Evolutionary conservation across 768 basidiomycete species (phyloP).

Genomic region (Dacryopinax spathularia): DNA sequence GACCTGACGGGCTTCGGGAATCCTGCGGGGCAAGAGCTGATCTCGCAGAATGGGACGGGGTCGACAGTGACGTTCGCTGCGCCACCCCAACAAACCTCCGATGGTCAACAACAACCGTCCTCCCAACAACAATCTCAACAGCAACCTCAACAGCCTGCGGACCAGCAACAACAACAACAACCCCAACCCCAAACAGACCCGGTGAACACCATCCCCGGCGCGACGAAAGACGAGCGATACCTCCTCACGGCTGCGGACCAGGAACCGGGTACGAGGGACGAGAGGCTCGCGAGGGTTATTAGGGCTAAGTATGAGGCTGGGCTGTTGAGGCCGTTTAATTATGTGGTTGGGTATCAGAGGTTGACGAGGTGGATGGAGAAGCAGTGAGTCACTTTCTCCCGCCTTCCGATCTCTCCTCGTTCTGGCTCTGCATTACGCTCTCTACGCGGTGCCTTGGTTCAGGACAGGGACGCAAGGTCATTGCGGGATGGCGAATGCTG

Average conservation of each 20-base stretch:
- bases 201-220: constrained; percentile 17
- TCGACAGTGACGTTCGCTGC: too few species aligned
- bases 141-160: too few species aligned
- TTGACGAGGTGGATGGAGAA: constrained; percentile 89
- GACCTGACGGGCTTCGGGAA: neutral
- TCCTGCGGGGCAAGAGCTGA: neutral
- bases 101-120: too few species aligned
- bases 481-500: constrained; percentile 7
- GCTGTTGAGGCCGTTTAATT: constrained; percentile 86
- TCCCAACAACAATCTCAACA: too few species aligned
- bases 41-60: neutral
- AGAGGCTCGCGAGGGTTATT: constrained; percentile 81
- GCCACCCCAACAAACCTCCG: too few species aligned
- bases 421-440: neutral
- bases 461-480: constrained; percentile 3
- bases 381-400: too few species aligned
- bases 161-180: constrained; percentile 7
- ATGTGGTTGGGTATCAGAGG: constrained; percentile 87
- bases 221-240: constrained; percentile 75
- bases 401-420: neutral
- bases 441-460: neutral
- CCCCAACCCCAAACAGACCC: constrained; percentile 7
- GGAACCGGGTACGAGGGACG: constrained; percentile 76
- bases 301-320: constrained; percentile 95
- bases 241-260: constrained; percentile 90